A percentile compares a stretch with the other conserved stretches of the same genome.
phyloP scores from a whole-genome alignment of 345 rosid species.

The Sapria himalayana region DNA sequence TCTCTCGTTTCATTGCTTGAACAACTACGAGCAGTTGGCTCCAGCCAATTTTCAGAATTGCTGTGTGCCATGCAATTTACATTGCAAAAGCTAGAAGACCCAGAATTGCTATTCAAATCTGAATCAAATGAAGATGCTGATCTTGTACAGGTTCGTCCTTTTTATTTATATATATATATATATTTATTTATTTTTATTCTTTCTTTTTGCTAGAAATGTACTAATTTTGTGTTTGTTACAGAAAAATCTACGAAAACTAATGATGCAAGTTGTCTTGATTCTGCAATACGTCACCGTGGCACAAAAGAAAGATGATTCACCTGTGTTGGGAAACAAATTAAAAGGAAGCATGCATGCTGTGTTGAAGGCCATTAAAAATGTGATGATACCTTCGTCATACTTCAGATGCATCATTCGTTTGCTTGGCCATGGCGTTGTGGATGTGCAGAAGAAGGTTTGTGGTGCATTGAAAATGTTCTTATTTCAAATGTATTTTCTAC shows the following conservation, averaged over 20 bases:
- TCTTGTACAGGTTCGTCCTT: slow-evolving; percentile 81
- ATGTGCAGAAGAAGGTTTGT: slow-evolving; percentile 54
- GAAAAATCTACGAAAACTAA: slow-evolving; percentile 46
- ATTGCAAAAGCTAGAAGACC: slow-evolving; percentile 53
- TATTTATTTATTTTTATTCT: no score
- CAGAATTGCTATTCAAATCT: slow-evolving; percentile 47
- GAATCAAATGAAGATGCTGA: slow-evolving; percentile 35
- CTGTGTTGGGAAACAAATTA: slow-evolving; percentile 27
- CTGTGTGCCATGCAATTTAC: slow-evolving; percentile 37
- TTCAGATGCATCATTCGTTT: slow-evolving; percentile 48
- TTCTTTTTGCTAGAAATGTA: no score
- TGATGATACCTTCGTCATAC: slow-evolving; percentile 47
- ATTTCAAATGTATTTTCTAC: no score
- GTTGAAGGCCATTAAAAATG: slow-evolving; percentile 31
- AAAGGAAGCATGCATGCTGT: slow-evolving; percentile 32
- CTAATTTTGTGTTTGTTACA: no score
- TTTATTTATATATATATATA: no score
- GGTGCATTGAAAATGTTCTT: no score
- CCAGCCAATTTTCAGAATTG: slow-evolving; percentile 19
- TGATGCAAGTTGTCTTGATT: slow-evolving; percentile 46
- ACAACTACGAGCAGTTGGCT: slow-evolving; percentile 17
- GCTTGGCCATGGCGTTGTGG: slow-evolving; percentile 33
- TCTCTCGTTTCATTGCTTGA: slow-evolving; percentile 44
- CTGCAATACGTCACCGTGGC: slow-evolving; percentile 27
- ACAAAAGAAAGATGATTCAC: slow-evolving; percentile 21